Base-by-base conservation (phyloP, 257 asterid genomes). In the Solanum chmielewskii region DNA sequence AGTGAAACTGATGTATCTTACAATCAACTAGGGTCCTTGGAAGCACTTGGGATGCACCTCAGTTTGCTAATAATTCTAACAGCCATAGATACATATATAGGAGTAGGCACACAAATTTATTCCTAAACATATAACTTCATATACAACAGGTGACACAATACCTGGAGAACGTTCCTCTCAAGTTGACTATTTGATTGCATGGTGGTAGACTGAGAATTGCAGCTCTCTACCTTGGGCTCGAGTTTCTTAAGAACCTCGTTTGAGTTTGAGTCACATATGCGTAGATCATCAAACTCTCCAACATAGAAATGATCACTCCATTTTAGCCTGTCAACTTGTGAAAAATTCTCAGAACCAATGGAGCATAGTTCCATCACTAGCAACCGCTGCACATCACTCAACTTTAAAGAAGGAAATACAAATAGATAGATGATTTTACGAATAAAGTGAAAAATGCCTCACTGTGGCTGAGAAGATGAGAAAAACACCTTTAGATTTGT, bases 241-340 rank as follows among this genome's bases (percentile, higher is more conserved):
- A 83, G 83, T 39, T 93, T 95, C 84, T 91, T 88, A 56, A 73
- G 76, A 88, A 88, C 89, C 87, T 90, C 91, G 39, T 89, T 52
- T 2, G 93, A 91, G 91, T 85, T 91, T 87, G 92, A 93, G 75
- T 86, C 89, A 64, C 94, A 91, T 41, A 87, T 21, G 81, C 86
- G 29, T 85, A 96, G 88, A 89, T 93, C 95, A 56, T 88, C 80
- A 62, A 94, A 95, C 89, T 96, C 99, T 85, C 97, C 95, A 1
- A 62, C 90, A 64, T 96, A 95, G 41, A 96, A 90, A 90, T 95
- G 97, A 87, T 92, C 92, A 25, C 90, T 88, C 99, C 99, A 96
- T 39, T 83, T 70, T 87, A 92, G 88, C 66, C 76, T 71, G 76
- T 31, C 83, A 76, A 86, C 78, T 84, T 90, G 92, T 41, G 91